A percentile compares a stretch with the other conserved stretches of the same genome.
Conservation (phyloP, 371 early-diverging fungal genomes). For the Mortierella sp. region DNA sequence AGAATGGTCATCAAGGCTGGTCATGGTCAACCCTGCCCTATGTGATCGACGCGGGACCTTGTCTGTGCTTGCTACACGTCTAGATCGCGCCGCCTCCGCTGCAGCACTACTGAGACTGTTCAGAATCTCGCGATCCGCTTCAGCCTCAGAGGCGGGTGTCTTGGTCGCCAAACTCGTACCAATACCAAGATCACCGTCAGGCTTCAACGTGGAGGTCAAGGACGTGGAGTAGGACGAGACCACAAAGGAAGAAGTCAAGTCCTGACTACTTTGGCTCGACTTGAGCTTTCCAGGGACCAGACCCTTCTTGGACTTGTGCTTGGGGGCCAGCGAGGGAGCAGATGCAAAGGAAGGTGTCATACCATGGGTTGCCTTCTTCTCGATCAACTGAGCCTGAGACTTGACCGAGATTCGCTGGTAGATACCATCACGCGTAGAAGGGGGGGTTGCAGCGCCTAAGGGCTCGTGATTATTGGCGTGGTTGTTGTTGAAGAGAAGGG, state of each 20-base stretch:
- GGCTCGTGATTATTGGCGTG: not conserved
- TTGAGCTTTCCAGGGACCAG: not conserved
- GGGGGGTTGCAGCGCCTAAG: not conserved
- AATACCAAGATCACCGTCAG: not conserved
- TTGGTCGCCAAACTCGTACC: not conserved
- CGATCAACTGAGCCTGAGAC: constrained; percentile 19
- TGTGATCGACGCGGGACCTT: not conserved
- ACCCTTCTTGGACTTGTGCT: not conserved
- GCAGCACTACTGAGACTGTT: constrained; percentile 20
- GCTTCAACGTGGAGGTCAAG: not conserved
- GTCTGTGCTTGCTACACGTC: not conserved
- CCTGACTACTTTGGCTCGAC: constrained; percentile 11
- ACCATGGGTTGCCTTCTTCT: constrained; percentile 7
- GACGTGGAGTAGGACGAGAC: not conserved
- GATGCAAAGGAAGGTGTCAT: not conserved
- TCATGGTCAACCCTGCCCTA: not conserved
- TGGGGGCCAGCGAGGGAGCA: not conserved
- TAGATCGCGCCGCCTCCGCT: constrained; percentile 15
- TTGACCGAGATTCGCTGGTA: constrained; percentile 18
- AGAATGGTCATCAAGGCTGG: not conserved
- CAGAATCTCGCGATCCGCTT: not conserved
- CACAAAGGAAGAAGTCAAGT: not conserved
- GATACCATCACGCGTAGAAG: not conserved
- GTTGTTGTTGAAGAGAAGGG: not conserved
- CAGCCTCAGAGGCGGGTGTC: not conserved